Conservation (phyloP, 2,329 filamentous ascomycete genomes). For the Penicillium sp. region DNA sequence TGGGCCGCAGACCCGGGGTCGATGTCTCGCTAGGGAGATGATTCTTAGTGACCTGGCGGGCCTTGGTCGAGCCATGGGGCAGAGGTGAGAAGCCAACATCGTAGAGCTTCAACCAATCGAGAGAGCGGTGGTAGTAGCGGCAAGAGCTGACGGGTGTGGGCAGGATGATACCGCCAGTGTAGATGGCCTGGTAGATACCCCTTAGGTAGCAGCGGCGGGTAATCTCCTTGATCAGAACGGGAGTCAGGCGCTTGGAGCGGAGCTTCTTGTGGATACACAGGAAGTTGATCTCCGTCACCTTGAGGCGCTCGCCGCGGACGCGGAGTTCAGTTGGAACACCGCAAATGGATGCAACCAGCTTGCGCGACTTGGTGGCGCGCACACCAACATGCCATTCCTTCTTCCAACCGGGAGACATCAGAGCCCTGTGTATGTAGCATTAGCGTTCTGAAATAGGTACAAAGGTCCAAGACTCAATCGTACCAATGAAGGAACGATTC, state of each 20-base stretch:
- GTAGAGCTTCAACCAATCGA: conserved; percentile 96
- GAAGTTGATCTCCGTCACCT: conserved; percentile 94
- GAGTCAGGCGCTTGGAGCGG: conserved; percentile 84
- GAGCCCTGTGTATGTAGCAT: conserved; percentile 60
- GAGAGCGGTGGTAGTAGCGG: conserved; percentile 88
- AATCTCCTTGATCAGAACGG: conserved; percentile 96
- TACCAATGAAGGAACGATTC: conserved; percentile 85
- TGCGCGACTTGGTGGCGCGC: conserved; percentile 75
- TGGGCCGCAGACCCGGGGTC: conserved; percentile 73
- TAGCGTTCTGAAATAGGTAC: not conserved
- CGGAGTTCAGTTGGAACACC: conserved; percentile 83
- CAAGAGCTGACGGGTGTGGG: conserved; percentile 91
- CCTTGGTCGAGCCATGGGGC: conserved; percentile 77
- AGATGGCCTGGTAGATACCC: conserved; percentile 90
- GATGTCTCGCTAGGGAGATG: conserved; percentile 72
- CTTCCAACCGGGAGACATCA: conserved; percentile 92
- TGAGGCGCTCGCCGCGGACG: conserved; percentile 72
- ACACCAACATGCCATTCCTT: conserved; percentile 95
- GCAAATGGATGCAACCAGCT: conserved; percentile 93
- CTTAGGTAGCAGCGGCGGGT: conserved; percentile 86
- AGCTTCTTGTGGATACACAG: conserved; percentile 98
- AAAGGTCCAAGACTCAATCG: conserved; percentile 6
- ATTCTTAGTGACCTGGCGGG: conserved; percentile 83
- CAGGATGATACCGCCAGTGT: conserved; percentile 87
- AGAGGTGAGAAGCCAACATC: conserved; percentile 92